Evolutionary conservation across 768 basidiomycete species (phyloP), one percentile per base, ranked within the genome.

Genomic region (Calocybe cyanea): DNA sequence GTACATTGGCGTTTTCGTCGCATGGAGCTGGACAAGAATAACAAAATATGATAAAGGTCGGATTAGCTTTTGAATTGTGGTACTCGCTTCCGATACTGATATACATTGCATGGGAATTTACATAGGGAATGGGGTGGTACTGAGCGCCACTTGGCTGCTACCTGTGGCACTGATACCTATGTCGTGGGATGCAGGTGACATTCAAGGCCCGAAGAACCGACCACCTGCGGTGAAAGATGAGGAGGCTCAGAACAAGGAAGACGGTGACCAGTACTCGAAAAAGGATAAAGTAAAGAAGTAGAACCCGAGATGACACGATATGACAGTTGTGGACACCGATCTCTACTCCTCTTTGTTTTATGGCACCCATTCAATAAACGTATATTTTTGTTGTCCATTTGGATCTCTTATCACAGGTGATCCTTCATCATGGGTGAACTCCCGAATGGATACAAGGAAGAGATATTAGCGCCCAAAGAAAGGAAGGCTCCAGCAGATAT

Each of bases 61-160:
- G 64, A 11, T 30, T 37, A 46, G 43, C 35, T 10, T 45, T 42
- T 25, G 9, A 23, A 31, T 11, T 37, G 25, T n/a, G 14, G 5
- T 35, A 14, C 7, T n/a, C n/a, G 7, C 34, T 52, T 55, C 21
- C 53, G 17, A 31, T 40, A 17, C 35, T 46, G 30, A 17, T 28
- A 31, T 46, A 47, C 30, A 36, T 39, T 19, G 10, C 25, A n/a
- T 38, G 9, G 23, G 10, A 30, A 5, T 54, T n/a, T n/a, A n/a
- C n/a, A 34, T 47, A 86, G 87, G 87, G 0, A 69, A 85, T 51
- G 89, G 89, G 1, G 83, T 91, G n/a, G 80, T 85, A 38, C 63
- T 92, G 50, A 85, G 82, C 7, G 89, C 89, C 24, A 87, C 88
- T 11, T 92, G 89, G 89, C 62, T 91, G 35, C 66, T 90, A 15